These are phyloP conservation scores for Drechslerella dactyloides DNA, from an alignment of 2,329 filamentous ascomycete genomes.

Conservation along the genomic window DNA sequence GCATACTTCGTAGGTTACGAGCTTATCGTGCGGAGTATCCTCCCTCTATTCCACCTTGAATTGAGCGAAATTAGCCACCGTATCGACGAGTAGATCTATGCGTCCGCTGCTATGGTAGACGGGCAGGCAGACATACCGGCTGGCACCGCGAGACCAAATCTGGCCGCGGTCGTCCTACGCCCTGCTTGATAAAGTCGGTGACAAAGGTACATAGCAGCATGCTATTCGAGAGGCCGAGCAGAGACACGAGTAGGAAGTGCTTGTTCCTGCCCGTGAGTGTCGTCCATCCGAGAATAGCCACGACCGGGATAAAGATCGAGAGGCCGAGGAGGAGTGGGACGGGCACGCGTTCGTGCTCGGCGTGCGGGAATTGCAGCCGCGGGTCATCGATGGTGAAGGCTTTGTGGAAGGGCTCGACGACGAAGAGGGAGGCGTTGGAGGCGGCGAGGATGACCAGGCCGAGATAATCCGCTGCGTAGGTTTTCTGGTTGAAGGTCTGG, in stretches of 20 bases:
- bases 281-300: constrained; percentile 21
- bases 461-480: constrained; percentile 87
- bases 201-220: constrained; percentile 79
- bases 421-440: constrained; percentile 59
- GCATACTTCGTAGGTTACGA: constrained; percentile 73
- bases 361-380: constrained; percentile 83
- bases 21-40: constrained; percentile 64
- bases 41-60: constrained; percentile 54
- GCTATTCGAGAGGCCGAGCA: constrained; percentile 79
- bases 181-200: constrained; percentile 81
- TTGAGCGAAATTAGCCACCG: not conserved
- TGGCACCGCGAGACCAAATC: constrained; percentile 89
- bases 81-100: constrained; percentile 58
- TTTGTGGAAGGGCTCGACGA: constrained; percentile 82
- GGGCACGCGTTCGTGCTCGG: constrained; percentile 80
- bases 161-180: constrained; percentile 74
- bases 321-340: constrained; percentile 76
- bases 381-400: constrained; percentile 90
- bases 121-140: constrained; percentile 61
- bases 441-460: constrained; percentile 71
- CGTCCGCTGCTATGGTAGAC: constrained; percentile 56
- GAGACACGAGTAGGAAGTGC: constrained; percentile 72
- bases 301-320: constrained; percentile 62
- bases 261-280: constrained; percentile 17
- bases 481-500: constrained; percentile 64